phyloP scores from a whole-genome alignment of 768 basidiomycete genomes.

The Boletus pseudopeckii region DNA sequence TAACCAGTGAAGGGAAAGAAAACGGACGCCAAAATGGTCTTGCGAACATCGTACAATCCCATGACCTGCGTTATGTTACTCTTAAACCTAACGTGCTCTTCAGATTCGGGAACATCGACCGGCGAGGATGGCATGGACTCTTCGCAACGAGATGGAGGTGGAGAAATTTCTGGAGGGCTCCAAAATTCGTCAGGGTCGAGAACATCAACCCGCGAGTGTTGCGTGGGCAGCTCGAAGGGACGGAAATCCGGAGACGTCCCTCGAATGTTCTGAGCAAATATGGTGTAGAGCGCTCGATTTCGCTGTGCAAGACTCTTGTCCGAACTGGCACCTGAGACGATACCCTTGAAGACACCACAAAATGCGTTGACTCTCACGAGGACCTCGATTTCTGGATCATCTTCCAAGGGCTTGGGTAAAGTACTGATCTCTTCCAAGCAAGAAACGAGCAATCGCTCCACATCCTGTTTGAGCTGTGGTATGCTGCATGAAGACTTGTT shows the following conservation, averaged over 20 bases:
- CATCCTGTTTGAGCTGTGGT: conserved; percentile 40
- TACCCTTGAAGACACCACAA: conserved; percentile 36
- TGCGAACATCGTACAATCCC: conserved; percentile 34
- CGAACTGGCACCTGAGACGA: conserved; percentile 32
- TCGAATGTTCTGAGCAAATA: conserved; percentile 35
- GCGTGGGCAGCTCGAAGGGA: conserved; percentile 19
- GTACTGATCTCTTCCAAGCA: conserved; percentile 32
- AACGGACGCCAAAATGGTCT: conserved; percentile 35
- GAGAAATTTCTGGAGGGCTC: no score
- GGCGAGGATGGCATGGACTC: no score
- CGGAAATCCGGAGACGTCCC: conserved; percentile 44
- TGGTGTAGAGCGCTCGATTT: conserved; percentile 31
- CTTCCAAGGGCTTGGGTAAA: conserved; percentile 39
- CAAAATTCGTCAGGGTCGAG: conserved; percentile 14
- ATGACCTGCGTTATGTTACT: no score
- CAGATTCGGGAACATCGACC: no score
- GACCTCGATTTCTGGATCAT: conserved; percentile 46
- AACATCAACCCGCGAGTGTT: conserved; percentile 6
- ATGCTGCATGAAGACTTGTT: conserved; percentile 35
- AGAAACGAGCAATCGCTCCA: conserved; percentile 37
- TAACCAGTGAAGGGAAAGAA: not conserved
- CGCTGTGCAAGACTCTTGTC: conserved; percentile 37
- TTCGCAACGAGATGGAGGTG: no score
- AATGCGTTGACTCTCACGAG: conserved; percentile 43
- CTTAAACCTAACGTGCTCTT: no score